A percentile compares a stretch with the other conserved stretches of the same genome.
Evolutionary conservation across 2,329 filamentous ascomycete species (phyloP).

Genomic region (Gnomoniopsis sp.): DNA sequence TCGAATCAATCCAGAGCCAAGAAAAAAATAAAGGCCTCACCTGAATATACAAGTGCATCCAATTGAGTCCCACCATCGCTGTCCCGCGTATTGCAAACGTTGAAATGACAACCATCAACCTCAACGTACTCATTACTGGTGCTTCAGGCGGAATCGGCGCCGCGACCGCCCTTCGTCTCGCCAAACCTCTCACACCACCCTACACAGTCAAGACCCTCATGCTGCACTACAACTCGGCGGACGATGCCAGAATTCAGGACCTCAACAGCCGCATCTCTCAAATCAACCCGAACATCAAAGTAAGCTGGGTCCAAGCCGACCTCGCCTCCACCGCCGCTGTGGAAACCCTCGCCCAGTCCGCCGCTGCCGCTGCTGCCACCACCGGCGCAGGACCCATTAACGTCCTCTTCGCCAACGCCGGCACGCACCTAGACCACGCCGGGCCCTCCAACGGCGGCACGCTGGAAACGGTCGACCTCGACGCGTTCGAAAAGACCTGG

Average conservation of each 20-base stretch:
- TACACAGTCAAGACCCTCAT: constrained; percentile 10
- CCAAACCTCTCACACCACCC: not conserved
- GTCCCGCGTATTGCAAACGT: not conserved
- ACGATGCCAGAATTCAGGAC: not conserved
- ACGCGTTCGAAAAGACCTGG: constrained; percentile 11
- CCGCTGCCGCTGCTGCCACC: constrained; percentile 2
- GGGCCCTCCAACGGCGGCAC: constrained; percentile 6
- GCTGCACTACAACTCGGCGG: constrained; percentile 11
- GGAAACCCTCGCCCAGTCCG: not conserved
- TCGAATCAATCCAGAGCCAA: too few relatives aligned
- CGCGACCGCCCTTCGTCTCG: constrained; percentile 13
- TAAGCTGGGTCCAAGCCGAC: constrained; percentile 12
- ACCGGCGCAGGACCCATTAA: constrained; percentile 3
- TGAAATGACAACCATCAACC: not conserved
- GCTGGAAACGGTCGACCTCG: not conserved
- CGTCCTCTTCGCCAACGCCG: constrained; percentile 14
- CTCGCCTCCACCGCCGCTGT: not conserved
- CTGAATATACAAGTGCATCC: too few relatives aligned
- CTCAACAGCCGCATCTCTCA: not conserved
- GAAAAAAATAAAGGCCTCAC: too few relatives aligned
- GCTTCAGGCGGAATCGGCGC: constrained; percentile 14
- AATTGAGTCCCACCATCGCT: too few relatives aligned
- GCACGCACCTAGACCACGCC: constrained; percentile 1
- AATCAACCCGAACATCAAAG: constrained; percentile 1
- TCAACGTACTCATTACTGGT: constrained; percentile 11